These are phyloP conservation scores for Calonectria pseudoreteaudii DNA, from an alignment of 2,329 filamentous ascomycete genomes.

Conservation along the genomic window DNA sequence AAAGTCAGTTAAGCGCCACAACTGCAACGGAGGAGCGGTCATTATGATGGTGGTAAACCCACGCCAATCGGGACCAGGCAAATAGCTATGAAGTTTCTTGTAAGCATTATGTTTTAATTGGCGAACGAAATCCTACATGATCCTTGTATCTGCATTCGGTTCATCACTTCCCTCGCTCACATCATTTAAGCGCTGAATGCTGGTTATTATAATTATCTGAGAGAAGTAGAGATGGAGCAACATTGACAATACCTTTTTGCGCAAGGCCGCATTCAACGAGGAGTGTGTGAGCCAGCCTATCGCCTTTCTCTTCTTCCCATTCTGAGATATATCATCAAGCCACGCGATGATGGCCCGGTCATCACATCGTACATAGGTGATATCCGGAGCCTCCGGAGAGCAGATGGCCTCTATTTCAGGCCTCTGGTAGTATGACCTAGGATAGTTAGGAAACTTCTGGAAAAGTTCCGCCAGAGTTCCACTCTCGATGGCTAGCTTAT, in stretches of 20 bases:
- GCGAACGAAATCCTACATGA: neutral
- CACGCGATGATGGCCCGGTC: neutral
- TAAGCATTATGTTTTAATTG: neutral
- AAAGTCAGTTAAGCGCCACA: neutral
- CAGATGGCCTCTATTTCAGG: neutral
- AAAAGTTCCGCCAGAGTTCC: neutral
- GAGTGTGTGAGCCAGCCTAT: neutral
- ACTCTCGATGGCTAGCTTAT: neutral
- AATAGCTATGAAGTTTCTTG: neutral
- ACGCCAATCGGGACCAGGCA: neutral
- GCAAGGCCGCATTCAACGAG: neutral
- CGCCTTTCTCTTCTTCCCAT: no score
- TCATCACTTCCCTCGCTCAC: neutral
- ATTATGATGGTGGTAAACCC: neutral
- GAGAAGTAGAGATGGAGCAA: neutral
- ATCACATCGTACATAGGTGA: neutral
- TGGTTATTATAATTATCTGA: neutral
- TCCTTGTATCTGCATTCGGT: neutral
- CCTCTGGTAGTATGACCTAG: neutral
- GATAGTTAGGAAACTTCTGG: neutral
- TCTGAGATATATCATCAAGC: neutral
- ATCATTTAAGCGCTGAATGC: neutral
- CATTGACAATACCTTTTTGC: neutral
- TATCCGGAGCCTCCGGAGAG: neutral
- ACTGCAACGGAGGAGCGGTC: neutral